Evolutionary conservation across 495 filamentous ascomycete genomes (phyloP), one percentile per base, ranked within the genome.

Genomic region (Apodospora peruviana): DNA sequence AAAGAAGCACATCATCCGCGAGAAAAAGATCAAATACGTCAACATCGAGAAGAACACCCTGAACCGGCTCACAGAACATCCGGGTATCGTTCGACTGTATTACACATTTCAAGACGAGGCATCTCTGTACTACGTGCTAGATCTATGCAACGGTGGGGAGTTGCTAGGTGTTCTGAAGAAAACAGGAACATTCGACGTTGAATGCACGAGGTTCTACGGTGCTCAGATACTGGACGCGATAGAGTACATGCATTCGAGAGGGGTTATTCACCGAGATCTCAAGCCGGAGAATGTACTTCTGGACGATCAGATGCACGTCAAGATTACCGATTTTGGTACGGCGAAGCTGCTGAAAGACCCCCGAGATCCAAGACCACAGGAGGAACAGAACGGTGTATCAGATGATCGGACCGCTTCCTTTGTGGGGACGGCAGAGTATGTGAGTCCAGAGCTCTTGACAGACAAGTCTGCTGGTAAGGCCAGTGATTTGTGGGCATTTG

Each of bases 11-110:
- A 99, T 99, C 58, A 97, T 99, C 75, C 97, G 96, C 72, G 94
- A 99, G 70, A 96, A 91, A 67, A 99, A 99, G 75, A 94, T 99
- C 55, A 99, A 99, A 74, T 99, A 99, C 64, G 94, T 99, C 62
- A 96, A 96, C 66, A 97, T 99, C 55, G 94, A 99, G 70, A 96
- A 95, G 71, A 90, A 99, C 67, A 96, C 94, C 9, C 76, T 99
- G 27, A 99, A 99, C 61, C 84, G 91, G 50, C 72, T 99, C 44
- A 96, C 90, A 14, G 93, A 97, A 43, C 94, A 99, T 60, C 94
- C 94, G 8, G 94, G 94, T 10, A 90, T 99, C 55, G 91, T 99
- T 44, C 86, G 94, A 47, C 78, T 99, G 34, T 99, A 96, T 60
- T 99, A 99, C 69, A 99, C 94, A 5, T 99, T 97, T 62, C 94